A percentile compares a stretch with the other conserved stretches of the same genome.
Evolutionary conservation across 2,329 filamentous ascomycete genomes (phyloP).

Genomic region (Zelopaecilomyces penicillatus): DNA sequence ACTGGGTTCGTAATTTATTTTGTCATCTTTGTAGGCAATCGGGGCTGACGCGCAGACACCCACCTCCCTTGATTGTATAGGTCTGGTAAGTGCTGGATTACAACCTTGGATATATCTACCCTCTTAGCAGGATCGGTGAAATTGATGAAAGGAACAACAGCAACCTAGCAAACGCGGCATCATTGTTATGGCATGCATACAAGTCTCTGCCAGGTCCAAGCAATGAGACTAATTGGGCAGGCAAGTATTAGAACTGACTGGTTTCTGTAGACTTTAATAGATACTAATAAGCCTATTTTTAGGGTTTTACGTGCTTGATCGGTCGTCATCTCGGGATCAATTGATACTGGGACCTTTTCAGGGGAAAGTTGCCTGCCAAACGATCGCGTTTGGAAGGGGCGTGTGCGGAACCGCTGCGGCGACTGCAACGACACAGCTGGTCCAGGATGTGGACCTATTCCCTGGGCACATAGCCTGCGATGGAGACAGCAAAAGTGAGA

Average conservation of each 20-base stretch:
- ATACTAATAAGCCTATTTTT: background rate
- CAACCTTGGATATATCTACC: no score
- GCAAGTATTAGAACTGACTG: conserved; percentile 27
- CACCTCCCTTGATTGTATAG: conserved; percentile 2
- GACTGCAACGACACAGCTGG: conserved; percentile 53
- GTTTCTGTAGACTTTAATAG: background rate
- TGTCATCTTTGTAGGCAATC: background rate
- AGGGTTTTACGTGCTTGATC: conserved; percentile 69
- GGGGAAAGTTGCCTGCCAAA: conserved; percentile 73
- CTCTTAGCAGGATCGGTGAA: conserved; percentile 19
- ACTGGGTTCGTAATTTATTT: conserved; percentile 54
- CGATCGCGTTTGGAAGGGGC: conserved; percentile 62
- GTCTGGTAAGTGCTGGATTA: conserved; percentile 4
- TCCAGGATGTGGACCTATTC: conserved; percentile 63
- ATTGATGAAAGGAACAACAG: conserved; percentile 28
- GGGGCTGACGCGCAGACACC: conserved; percentile 1
- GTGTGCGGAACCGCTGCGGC: conserved; percentile 67
- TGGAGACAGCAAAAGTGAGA: conserved; percentile 65
- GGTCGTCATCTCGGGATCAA: conserved; percentile 33
- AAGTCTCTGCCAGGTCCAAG: conserved; percentile 62
- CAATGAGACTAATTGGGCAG: conserved; percentile 67
- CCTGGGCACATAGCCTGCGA: conserved; percentile 80
- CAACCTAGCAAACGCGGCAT: conserved; percentile 68
- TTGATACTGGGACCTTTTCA: conserved; percentile 75
- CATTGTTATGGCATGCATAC: conserved; percentile 72